Evolutionary conservation across 768 basidiomycete genomes (phyloP), one percentile per base, ranked within the genome.

Genomic region (Trametopsis cervina): DNA sequence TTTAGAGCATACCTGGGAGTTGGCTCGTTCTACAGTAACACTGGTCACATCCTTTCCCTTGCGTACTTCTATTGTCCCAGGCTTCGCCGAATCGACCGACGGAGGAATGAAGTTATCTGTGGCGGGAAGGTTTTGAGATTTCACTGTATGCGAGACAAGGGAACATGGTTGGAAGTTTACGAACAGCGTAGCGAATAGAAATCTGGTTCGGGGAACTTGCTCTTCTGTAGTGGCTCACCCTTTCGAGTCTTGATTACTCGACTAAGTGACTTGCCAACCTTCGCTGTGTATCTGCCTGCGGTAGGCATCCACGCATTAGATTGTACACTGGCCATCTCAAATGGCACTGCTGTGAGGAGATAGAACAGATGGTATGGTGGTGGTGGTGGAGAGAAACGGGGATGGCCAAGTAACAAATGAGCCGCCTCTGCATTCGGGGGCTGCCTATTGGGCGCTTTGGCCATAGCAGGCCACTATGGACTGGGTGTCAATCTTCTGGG

Each of bases 131-230:
- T n/a, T n/a, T n/a, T n/a, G n/a, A n/a, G n/a, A n/a, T n/a, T n/a
- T n/a, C n/a, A n/a, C n/a, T n/a, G n/a, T n/a, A n/a, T n/a, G n/a
- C n/a, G n/a, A n/a, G n/a, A n/a, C n/a, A 3, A 35, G 17, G 6
- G 17, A 40, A 29, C 29, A 44, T 37, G 2, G 41, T 44, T 40
- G 36, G 26, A 29, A 51, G 37, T 17, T 35, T 12, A 47, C 82
- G 54, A 53, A 88, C 87, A 89, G 55, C 83, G 74, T 57, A 89
- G 77, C n/a, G 83, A 79, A 60, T 83, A 85, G 63, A 86, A 85
- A 54, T 86, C 82, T 45, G 76, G 72, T 59, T 80, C 78, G 22
- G 81, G 79, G 46, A 78, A 66, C 47, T 71, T 71, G 29, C 56
- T 61, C 71, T 63, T 62, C 40, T 56, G 69, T 4, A 73, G 64